These are phyloP conservation scores for Fallopia convolvulus DNA, from an alignment of 148 eudicot species.

Conservation along the genomic window DNA sequence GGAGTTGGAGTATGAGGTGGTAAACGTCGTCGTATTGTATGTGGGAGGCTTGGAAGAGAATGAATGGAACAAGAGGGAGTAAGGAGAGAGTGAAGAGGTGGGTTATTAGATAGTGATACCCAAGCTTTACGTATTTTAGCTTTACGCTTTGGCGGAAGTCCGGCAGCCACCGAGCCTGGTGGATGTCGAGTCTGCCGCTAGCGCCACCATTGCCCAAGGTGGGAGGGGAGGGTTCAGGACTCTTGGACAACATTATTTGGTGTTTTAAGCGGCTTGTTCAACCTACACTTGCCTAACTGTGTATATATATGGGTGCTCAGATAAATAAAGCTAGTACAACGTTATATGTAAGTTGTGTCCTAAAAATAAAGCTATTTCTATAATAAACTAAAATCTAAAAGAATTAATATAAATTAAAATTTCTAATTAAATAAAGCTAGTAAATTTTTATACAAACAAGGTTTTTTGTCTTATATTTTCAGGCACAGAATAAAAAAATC, in stretches of 20 bases:
- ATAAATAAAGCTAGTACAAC: no score
- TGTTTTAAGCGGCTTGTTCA: background rate
- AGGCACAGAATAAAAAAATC: no score
- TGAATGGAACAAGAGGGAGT: background rate
- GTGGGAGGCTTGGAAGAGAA: conserved; percentile 1
- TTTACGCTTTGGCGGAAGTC: conserved; percentile 15
- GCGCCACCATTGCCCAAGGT: background rate
- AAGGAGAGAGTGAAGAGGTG: conserved; percentile 3
- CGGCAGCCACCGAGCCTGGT: background rate
- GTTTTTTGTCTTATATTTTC: no score
- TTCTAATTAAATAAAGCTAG: no score
- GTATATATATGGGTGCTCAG: no score
- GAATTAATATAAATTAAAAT: no score
- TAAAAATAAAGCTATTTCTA: no score
- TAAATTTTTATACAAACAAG: no score
- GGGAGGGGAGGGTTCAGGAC: background rate
- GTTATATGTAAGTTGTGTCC: no score
- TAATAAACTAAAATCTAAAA: no score
- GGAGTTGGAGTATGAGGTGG: conserved; percentile 3
- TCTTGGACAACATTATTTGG: background rate
- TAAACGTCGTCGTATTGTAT: conserved; percentile 8
- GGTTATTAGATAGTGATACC: conserved; percentile 11
- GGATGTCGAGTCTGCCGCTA: no score
- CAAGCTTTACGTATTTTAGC: background rate
- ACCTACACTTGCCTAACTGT: no score